phyloP scores from a whole-genome alignment of 768 basidiomycete genomes.

The Trametes meyenii region DNA sequence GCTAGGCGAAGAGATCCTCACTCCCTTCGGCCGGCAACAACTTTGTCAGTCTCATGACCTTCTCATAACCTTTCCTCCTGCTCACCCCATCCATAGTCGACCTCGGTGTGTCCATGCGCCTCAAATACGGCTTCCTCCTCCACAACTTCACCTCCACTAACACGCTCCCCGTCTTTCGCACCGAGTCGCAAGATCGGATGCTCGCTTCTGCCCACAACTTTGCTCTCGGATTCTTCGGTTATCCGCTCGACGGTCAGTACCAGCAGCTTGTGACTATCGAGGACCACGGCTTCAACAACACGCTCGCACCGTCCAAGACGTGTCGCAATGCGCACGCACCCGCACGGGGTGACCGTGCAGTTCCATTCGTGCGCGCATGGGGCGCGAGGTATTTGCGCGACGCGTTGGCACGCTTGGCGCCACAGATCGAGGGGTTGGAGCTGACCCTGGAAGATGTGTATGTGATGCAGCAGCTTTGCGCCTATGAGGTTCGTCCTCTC shows the following conservation, averaged over 20 bases:
- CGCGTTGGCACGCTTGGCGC: constrained; percentile 62
- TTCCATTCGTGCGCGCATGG: constrained; percentile 66
- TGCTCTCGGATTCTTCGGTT: constrained; percentile 55
- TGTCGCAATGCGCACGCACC: constrained; percentile 64
- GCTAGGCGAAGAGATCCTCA: constrained; percentile 85
- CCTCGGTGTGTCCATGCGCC: constrained; percentile 44
- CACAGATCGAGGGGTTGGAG: constrained; percentile 60
- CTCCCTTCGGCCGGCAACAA: constrained; percentile 88
- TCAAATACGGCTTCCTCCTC: constrained; percentile 47
- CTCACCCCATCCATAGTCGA: constrained; percentile 33
- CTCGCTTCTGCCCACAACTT: constrained; percentile 55
- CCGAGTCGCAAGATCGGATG: constrained; percentile 57
- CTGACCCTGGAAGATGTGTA: constrained; percentile 72
- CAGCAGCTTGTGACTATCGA: constrained; percentile 48
- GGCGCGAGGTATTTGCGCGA: constrained; percentile 67
- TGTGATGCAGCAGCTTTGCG: constrained; percentile 79
- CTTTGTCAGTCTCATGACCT: constrained; percentile 53
- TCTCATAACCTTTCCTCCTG: not conserved
- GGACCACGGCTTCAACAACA: constrained; percentile 52
- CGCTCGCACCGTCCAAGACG: constrained; percentile 83
- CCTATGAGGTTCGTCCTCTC: constrained; percentile 65
- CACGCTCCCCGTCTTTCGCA: constrained; percentile 53
- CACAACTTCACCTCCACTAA: constrained; percentile 43
- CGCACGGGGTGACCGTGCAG: constrained; percentile 57
- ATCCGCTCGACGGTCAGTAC: constrained; percentile 47